Evolutionary conservation across 2,329 filamentous ascomycete genomes (phyloP).

Genomic region (Chrysosporium keratinophilum): DNA sequence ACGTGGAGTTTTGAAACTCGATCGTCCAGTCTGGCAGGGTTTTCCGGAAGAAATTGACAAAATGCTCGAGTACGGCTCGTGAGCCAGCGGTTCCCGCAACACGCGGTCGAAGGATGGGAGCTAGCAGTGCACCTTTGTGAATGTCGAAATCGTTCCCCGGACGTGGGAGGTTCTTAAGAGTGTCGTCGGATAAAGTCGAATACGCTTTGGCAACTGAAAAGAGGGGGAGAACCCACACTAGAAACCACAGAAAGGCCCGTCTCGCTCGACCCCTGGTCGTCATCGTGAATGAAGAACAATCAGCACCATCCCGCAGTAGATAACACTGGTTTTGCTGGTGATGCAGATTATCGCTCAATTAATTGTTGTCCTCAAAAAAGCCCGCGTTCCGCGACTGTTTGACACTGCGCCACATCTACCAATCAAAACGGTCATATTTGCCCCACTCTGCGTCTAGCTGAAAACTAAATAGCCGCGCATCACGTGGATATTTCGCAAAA

Average conservation of each 20-base stretch:
- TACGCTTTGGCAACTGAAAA: constrained; percentile 37
- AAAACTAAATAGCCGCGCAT: background rate
- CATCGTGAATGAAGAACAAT: background rate
- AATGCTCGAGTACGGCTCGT: constrained; percentile 62
- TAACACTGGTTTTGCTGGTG: constrained; percentile 20
- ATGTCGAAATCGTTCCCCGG: constrained; percentile 70
- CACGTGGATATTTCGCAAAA: background rate
- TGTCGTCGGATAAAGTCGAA: constrained; percentile 59
- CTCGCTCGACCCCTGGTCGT: background rate
- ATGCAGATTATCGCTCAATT: background rate
- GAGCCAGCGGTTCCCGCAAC: constrained; percentile 80
- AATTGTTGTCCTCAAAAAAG: background rate
- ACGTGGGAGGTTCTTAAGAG: constrained; percentile 60
- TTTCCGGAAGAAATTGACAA: constrained; percentile 67
- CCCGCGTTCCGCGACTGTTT: background rate
- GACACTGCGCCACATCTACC: background rate
- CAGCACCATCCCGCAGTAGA: constrained; percentile 9
- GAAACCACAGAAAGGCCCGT: background rate
- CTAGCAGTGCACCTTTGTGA: constrained; percentile 60
- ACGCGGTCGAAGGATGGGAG: constrained; percentile 77
- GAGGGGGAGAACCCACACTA: constrained; percentile 20
- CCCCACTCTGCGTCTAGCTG: background rate
- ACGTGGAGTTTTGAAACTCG: constrained; percentile 81
- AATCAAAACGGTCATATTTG: background rate
- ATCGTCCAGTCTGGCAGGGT: constrained; percentile 70